These are phyloP conservation scores for Fusarium armeniacum DNA, from an alignment of 2,329 filamentous ascomycete species.

Conservation along the genomic window DNA sequence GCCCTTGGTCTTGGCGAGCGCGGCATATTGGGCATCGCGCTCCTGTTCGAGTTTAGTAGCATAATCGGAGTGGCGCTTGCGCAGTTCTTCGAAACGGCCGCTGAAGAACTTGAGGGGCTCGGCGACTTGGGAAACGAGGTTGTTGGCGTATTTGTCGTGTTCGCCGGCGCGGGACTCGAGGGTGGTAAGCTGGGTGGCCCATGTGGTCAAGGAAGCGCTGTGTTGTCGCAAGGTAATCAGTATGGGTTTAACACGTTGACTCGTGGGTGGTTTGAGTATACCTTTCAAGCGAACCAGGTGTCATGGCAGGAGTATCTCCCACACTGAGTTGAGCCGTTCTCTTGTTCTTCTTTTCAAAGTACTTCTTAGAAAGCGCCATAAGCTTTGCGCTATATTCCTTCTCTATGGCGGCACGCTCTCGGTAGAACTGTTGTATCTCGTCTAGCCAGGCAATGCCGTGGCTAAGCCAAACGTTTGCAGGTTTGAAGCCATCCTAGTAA, in stretches of 20 bases:
- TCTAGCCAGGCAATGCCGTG: constrained; percentile 95
- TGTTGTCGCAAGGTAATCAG: constrained; percentile 43
- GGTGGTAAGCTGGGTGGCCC: constrained; percentile 92
- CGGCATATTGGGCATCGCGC: constrained; percentile 84
- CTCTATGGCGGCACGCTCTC: constrained; percentile 92
- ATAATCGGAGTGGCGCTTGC: constrained; percentile 91
- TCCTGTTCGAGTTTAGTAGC: constrained; percentile 91
- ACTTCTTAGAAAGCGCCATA: constrained; percentile 89
- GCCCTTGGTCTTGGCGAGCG: constrained; percentile 89
- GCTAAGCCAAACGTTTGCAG: constrained; percentile 91
- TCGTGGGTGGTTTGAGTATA: constrained; percentile 51
- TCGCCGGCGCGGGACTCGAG: constrained; percentile 89
- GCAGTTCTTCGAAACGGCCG: constrained; percentile 86
- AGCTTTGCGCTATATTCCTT: constrained; percentile 96
- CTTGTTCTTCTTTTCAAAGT: constrained; percentile 95
- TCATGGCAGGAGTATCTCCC: constrained; percentile 92
- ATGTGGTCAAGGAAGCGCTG: constrained; percentile 94
- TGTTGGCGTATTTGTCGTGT: constrained; percentile 86
- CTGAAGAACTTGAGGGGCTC: constrained; percentile 85
- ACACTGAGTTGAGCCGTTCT: constrained; percentile 91
- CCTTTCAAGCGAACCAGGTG: constrained; percentile 94
- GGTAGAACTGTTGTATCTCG: constrained; percentile 97
- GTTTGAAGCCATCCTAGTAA: constrained; percentile 93
- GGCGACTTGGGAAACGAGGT: constrained; percentile 83
- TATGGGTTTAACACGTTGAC: constrained; percentile 1